Evolutionary conservation across 257 asterid genomes (phyloP).

Genomic region (Henckelia pumila): DNA sequence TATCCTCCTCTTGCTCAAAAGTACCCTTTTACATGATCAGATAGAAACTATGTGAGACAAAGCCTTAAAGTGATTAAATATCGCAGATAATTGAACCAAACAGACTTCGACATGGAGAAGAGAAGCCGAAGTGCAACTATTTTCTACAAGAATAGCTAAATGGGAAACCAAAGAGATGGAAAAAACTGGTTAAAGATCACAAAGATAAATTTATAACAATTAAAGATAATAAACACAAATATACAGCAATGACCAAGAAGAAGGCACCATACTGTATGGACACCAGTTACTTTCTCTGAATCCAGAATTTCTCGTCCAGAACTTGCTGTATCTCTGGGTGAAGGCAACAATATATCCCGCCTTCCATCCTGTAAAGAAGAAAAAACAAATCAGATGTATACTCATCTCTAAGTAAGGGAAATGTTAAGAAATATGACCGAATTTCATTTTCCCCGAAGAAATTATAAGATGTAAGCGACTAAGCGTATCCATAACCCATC

Average conservation of each 20-base stretch:
- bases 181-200: not conserved
- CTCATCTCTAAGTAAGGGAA: not conserved
- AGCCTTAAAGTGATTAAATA: not conserved
- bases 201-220: conserved; percentile 13
- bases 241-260: conserved; percentile 23
- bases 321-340: conserved; percentile 40
- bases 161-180: not conserved
- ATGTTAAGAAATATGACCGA: not conserved
- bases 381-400: conserved; percentile 7
- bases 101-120: conserved; percentile 1
- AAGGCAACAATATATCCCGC: conserved; percentile 31
- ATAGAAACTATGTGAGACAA: conserved; percentile 14
- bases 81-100: not conserved
- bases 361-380: conserved; percentile 47
- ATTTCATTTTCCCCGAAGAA: conserved; percentile 1
- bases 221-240: not conserved
- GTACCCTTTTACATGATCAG: conserved; percentile 36
- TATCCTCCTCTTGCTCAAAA: conserved; percentile 38
- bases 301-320: conserved; percentile 29
- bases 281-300: conserved; percentile 32
- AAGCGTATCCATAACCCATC: not conserved
- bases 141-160: conserved; percentile 1
- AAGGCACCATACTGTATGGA: conserved; percentile 40
- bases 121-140: not conserved
- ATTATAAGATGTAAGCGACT: not conserved